Conservation (phyloP, 805 yeast genomes). For the Sugiyamaella valdiviana region DNA sequence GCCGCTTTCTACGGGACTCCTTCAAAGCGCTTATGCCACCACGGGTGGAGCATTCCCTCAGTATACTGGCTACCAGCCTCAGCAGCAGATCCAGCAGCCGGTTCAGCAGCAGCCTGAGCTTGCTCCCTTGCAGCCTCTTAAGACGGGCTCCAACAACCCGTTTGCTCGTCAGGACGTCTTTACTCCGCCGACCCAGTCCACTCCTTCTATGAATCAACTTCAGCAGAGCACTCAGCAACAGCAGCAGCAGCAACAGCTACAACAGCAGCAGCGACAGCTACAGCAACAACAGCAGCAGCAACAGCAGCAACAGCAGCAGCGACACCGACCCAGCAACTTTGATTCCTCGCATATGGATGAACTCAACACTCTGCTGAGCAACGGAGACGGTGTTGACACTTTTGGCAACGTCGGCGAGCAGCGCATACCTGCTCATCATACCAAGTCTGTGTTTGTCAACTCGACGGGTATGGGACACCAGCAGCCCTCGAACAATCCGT, state of each 20-base stretch:
- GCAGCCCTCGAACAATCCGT: constrained; percentile 43
- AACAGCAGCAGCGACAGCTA: constrained; percentile 10
- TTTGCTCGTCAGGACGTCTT: constrained; percentile 41
- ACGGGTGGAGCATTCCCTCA: constrained; percentile 17
- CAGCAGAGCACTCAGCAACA: constrained; percentile 29
- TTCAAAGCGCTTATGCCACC: constrained; percentile 40
- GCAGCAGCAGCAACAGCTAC: constrained; percentile 13
- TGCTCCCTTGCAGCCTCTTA: constrained; percentile 45
- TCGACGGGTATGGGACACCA: constrained; percentile 55
- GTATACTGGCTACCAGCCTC: constrained; percentile 23
- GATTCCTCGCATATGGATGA: constrained; percentile 52
- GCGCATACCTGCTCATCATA: constrained; percentile 89
- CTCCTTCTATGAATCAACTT: constrained; percentile 23
- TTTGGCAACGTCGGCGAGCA: constrained; percentile 81
- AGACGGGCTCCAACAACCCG: constrained; percentile 74
- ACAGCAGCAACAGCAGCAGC: constrained; percentile 28
- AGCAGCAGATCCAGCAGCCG: constrained; percentile 38
- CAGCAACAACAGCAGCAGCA: constrained; percentile 22
- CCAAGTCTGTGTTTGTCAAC: constrained; percentile 74
- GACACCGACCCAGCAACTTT: constrained; percentile 40
- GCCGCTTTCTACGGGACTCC: constrained; percentile 49
- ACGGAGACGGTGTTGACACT: constrained; percentile 89
- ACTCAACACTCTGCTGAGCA: constrained; percentile 69
- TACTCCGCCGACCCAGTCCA: constrained; percentile 8
- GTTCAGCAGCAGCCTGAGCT: constrained; percentile 35